Evolutionary conservation across 306 rosid genomes (phyloP).

Genomic region (Casuarina cunninghamiana): DNA sequence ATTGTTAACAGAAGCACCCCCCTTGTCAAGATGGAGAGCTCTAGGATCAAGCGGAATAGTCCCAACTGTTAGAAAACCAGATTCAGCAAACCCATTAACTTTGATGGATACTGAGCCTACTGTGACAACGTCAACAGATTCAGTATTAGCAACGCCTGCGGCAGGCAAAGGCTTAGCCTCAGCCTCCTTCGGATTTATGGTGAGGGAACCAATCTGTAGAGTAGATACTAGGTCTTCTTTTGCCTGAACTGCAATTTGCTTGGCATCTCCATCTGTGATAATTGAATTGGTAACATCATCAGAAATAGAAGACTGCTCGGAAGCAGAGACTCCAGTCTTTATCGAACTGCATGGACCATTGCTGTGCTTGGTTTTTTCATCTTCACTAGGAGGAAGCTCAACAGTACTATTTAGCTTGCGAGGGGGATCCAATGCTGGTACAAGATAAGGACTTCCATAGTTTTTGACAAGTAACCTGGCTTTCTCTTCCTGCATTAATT

Average conservation of each 20-base stretch:
- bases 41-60: slow-evolving; percentile 70
- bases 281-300: slow-evolving; percentile 22
- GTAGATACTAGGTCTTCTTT: slow-evolving; percentile 44
- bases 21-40: slow-evolving; percentile 47
- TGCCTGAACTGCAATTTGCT: slow-evolving; percentile 22
- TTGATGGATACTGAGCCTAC: slow-evolving; percentile 74
- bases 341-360: slow-evolving; percentile 33
- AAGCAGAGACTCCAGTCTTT: slow-evolving; percentile 28
- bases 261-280: slow-evolving; percentile 32
- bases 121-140: slow-evolving; percentile 49
- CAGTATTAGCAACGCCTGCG: slow-evolving; percentile 26
- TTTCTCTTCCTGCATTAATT: slow-evolving; percentile 84
- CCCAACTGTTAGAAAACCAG: slow-evolving; percentile 67
- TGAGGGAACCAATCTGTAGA: slow-evolving; percentile 64
- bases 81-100: slow-evolving; percentile 59
- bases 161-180: slow-evolving; percentile 38
- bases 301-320: slow-evolving; percentile 38
- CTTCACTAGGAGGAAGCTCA: slow-evolving; percentile 38
- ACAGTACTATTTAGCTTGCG: slow-evolving; percentile 50
- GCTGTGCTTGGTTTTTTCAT: slow-evolving; percentile 35
- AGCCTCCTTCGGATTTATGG: slow-evolving; percentile 47
- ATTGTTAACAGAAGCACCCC: slow-evolving; percentile 34
- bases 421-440: slow-evolving; percentile 49
- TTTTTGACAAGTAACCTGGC: slow-evolving; percentile 56
- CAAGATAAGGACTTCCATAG: slow-evolving; percentile 45